Base-by-base conservation (phyloP, 305 asterid species). In the Caryopteris hybrid region DNA sequence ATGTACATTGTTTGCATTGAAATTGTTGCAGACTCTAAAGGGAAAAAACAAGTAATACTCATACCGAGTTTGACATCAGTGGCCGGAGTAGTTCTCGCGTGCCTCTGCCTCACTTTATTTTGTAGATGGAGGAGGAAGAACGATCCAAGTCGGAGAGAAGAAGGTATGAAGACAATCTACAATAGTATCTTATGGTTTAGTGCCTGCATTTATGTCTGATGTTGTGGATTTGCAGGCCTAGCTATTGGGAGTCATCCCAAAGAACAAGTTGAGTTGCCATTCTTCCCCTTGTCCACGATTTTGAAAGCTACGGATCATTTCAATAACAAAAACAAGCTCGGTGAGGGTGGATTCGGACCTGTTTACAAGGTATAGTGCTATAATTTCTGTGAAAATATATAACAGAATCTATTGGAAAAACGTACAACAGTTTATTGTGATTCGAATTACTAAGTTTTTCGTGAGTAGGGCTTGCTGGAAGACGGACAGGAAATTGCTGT, bases 401-500 rank as follows among this genome's bases (percentile, higher is more conserved):
- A n/a, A 9, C 8, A 10, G 8, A 0, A 0, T 4, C 5, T 43
- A 14, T 14, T 3, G 1, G 0, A 6, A 46, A 17, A 7, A 46
- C 2, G 10, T 5, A 46, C 0, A 13, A 9, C 2, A 13, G 14
- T 1, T 3, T 3, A 6, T n/a, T 17, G 1, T 17, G 3, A 6
- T 17, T 46, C 4, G 6, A 16, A 7, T 5, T 16, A 4, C 4
- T 46, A 0, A 46, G 0, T 16, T 17, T 25, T 2, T 25, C 31
- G 31, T 25, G 31, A 1, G 31, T 53, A 78, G 78, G 83, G 83
- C 36, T 6, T 14, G 16, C 63, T 79, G 13, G 73, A 74, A 27
- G 22, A 71, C 33, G 78, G 78, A 12, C 48, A 45, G 14, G 80
- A 79, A 58, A 68, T 79, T 14, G 83, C 76, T 10, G 83, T 75